Percentiles rank a stretch among this genome's conserved stretches.
These are phyloP conservation scores for Solanum tacnaense DNA, from an alignment of 257 asterid genomes.

Conservation along the genomic window DNA sequence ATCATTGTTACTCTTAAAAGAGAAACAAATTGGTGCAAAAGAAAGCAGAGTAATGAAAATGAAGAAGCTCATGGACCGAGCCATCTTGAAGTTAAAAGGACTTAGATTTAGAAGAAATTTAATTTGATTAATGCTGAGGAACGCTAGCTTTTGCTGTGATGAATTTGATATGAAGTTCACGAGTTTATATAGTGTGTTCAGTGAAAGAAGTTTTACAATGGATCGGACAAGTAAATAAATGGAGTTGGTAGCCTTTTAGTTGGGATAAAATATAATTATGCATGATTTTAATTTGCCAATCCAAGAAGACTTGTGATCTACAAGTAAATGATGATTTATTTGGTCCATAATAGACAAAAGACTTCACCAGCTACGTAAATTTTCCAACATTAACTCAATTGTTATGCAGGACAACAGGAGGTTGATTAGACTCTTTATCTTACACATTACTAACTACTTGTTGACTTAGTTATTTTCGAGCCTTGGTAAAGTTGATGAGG, in stretches of 20 bases:
- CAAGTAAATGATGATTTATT: background rate
- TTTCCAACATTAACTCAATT: background rate
- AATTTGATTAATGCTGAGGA: background rate
- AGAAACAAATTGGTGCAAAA: slow-evolving; percentile 48
- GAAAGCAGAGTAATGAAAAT: slow-evolving; percentile 27
- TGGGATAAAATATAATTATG: slow-evolving; percentile 2
- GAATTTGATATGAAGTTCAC: slow-evolving; percentile 3
- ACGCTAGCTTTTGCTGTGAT: slow-evolving; percentile 13
- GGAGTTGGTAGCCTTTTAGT: slow-evolving; percentile 53
- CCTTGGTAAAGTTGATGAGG: background rate
- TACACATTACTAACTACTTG: background rate
- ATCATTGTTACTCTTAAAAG: slow-evolving; percentile 28
- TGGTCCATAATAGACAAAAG: background rate
- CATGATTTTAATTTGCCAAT: background rate
- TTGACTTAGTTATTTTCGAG: background rate
- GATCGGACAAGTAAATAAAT: slow-evolving; percentile 1
- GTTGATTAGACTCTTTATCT: background rate
- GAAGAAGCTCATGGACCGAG: slow-evolving; percentile 26
- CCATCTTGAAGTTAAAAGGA: slow-evolving; percentile 16
- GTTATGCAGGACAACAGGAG: background rate
- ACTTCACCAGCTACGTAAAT: background rate
- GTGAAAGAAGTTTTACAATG: background rate
- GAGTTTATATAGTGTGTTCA: slow-evolving; percentile 24
- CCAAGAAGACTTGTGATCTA: background rate
- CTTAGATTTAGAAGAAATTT: background rate